These are phyloP conservation scores for Suillus plorans DNA, from an alignment of 768 basidiomycete genomes.

Conservation along the genomic window DNA sequence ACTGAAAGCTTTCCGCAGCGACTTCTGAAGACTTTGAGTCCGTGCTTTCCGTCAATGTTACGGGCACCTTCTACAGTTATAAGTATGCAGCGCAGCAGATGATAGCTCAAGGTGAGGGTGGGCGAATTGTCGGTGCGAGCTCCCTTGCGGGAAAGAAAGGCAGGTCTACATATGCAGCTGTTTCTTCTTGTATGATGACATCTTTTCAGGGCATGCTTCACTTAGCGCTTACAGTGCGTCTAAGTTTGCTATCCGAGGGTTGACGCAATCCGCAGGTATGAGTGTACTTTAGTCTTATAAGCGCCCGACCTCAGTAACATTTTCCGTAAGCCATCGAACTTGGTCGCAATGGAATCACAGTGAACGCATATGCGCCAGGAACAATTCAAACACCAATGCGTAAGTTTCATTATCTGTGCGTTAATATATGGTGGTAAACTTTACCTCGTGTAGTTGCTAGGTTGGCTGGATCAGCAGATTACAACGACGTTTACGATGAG, in stretches of 20 bases:
- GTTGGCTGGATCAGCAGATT: slow-evolving; percentile 14
- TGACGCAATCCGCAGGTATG: slow-evolving; percentile 37
- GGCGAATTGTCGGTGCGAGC: slow-evolving; percentile 40
- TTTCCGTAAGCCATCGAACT: slow-evolving; percentile 30
- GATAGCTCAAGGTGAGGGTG: slow-evolving; percentile 42
- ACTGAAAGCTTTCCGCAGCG: slow-evolving; percentile 19
- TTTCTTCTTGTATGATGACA: not conserved
- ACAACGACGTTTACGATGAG: slow-evolving; percentile 13
- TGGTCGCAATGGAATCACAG: slow-evolving; percentile 30
- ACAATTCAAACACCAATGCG: slow-evolving; percentile 28
- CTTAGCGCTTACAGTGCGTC: slow-evolving; percentile 34
- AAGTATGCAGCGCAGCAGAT: slow-evolving; percentile 44
- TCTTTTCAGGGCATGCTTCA: slow-evolving; percentile 27
- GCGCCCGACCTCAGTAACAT: not conserved
- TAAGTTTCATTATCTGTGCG: slow-evolving; percentile 11
- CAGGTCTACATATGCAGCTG: not conserved
- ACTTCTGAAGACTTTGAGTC: slow-evolving; percentile 33
- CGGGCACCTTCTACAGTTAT: slow-evolving; percentile 40
- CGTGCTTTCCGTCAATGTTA: slow-evolving; percentile 37
- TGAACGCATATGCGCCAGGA: slow-evolving; percentile 37
- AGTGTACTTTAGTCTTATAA: not conserved
- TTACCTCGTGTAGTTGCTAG: slow-evolving; percentile 14
- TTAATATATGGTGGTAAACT: not conserved
- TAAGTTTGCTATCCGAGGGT: slow-evolving; percentile 44
- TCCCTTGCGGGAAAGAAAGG: slow-evolving; percentile 38